These are phyloP conservation scores for Russula emetica DNA, from an alignment of 768 basidiomycete species.

Conservation along the genomic window DNA sequence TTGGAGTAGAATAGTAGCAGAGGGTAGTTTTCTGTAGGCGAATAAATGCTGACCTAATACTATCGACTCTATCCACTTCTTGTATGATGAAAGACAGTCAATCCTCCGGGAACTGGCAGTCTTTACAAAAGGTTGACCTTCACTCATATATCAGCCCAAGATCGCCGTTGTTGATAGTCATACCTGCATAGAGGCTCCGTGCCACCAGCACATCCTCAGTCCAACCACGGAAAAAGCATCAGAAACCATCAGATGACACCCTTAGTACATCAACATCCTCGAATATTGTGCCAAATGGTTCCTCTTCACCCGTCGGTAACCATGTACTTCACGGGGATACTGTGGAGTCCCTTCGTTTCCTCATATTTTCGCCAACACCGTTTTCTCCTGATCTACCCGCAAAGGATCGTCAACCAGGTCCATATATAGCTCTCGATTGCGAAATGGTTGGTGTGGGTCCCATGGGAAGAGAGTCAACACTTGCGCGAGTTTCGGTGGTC, in stretches of 20 bases:
- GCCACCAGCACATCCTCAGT: conserved; percentile 1
- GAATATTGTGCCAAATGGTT: not conserved
- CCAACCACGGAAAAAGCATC: conserved; percentile 3
- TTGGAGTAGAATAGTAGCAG: not conserved
- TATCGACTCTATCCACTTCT: not conserved
- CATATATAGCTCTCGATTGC: conserved; percentile 84
- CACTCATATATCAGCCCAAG: conserved; percentile 1
- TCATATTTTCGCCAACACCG: conserved; percentile 34
- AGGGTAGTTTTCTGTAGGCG: not conserved
- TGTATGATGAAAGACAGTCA: not conserved
- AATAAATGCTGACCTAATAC: conserved; percentile 19
- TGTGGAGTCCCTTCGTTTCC: conserved; percentile 13
- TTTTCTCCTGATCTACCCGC: conserved; percentile 13
- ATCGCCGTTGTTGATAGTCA: conserved; percentile 9
- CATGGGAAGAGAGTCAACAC: conserved; percentile 73
- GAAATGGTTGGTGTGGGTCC: conserved; percentile 97
- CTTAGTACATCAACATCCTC: conserved; percentile 7
- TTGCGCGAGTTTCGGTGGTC: conserved; percentile 86
- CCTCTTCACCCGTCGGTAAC: not conserved
- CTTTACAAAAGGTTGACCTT: conserved; percentile 21
- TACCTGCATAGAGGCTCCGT: conserved; percentile 10
- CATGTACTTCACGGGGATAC: conserved; percentile 5
- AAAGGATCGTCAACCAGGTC: conserved; percentile 44
- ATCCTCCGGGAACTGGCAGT: conserved; percentile 21
- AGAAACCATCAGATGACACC: not conserved